Base-by-base conservation (phyloP, 1,284 basidiomycete species). In the Puccinia horiana region DNA sequence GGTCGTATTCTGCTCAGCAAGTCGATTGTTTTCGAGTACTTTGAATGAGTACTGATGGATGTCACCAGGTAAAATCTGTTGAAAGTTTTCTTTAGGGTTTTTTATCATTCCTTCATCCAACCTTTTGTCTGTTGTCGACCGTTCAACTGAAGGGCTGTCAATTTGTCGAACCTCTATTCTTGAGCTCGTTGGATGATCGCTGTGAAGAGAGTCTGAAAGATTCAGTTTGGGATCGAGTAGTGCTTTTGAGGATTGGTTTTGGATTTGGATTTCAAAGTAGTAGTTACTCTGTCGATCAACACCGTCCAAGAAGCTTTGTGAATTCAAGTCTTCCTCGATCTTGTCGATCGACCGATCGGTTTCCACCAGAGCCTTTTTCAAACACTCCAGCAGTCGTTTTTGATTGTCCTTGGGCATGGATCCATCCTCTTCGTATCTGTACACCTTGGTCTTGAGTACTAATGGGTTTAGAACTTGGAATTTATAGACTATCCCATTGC, bases 401-500 rank as follows among this genome's bases (percentile, higher is more conserved):
- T 54, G 8, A 2, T 32, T 9, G 2, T 58, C 26, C 8, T 58
- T 58, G 18, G 9, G 2, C 8, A 4, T 29, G 1, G 52, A 23
- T 8, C 44, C 44, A 2, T 54, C 23, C 52, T 54, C 52, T 1
- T 54, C 16, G 52, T 54, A 58, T 58, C 56, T 29, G n/a, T 54
- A 54, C 16, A 56, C 29, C 56, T 75, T 75, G 26, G 73, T 75
- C 47, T 56, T 75, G 20, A 75, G 32, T 56, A 23, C 49, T 4
- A 75, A 16, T 18, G 73, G 73, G n/a, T 75, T 56, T 23, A 56
- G 37, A 9, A 75, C 73, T 23, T 75, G 47, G 12, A 75, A 75
- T 40, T 75, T 75, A 29, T 75, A 75, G 0, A 75, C 73, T 75
- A 26, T n/a, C 11, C 14, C 1, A 54, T n/a, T 32, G 9, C 23